These are phyloP conservation scores for Rhizopogon sp. DNA, from an alignment of 768 basidiomycete species.

Conservation along the genomic window DNA sequence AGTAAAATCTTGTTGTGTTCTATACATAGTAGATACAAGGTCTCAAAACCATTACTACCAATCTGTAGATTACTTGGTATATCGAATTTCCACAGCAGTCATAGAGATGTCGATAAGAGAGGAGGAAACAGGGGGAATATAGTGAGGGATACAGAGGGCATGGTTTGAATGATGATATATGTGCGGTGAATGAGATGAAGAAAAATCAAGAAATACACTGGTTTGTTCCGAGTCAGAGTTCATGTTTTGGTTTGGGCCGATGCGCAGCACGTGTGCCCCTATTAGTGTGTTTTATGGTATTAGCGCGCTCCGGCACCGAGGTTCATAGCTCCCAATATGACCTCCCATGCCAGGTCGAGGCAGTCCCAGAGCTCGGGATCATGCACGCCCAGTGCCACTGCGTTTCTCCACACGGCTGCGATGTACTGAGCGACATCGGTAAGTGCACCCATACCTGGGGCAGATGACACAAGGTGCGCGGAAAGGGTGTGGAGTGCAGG, in stretches of 20 bases:
- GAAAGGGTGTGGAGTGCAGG: slow-evolving; percentile 52
- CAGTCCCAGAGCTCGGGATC: slow-evolving; percentile 63
- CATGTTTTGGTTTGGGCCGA: background rate
- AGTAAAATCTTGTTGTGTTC: background rate
- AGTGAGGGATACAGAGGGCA: slow-evolving; percentile 25
- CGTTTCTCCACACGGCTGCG: slow-evolving; percentile 70
- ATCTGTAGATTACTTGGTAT: slow-evolving; percentile 26
- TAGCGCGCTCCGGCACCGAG: slow-evolving; percentile 38
- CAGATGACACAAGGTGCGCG: slow-evolving; percentile 43
- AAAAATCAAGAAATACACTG: slow-evolving; percentile 12
- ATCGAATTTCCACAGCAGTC: slow-evolving; percentile 9
- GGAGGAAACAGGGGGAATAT: slow-evolving; percentile 2
- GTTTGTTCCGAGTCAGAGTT: background rate
- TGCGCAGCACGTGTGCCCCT: slow-evolving; percentile 14
- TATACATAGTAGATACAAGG: slow-evolving; percentile 23
- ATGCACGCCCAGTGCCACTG: slow-evolving; percentile 61
- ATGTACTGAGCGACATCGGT: slow-evolving; percentile 44
- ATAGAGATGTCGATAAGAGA: slow-evolving; percentile 11
- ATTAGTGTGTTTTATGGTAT: slow-evolving; percentile 9
- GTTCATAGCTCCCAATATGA: slow-evolving; percentile 56
- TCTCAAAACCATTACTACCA: slow-evolving; percentile 20
- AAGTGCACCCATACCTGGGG: slow-evolving; percentile 40
- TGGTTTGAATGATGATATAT: slow-evolving; percentile 14
- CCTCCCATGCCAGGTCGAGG: slow-evolving; percentile 65
- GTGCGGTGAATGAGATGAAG: slow-evolving; percentile 21